phyloP scores from a whole-genome alignment of 208 protist genomes.

The Acanthamoeba sp. region DNA sequence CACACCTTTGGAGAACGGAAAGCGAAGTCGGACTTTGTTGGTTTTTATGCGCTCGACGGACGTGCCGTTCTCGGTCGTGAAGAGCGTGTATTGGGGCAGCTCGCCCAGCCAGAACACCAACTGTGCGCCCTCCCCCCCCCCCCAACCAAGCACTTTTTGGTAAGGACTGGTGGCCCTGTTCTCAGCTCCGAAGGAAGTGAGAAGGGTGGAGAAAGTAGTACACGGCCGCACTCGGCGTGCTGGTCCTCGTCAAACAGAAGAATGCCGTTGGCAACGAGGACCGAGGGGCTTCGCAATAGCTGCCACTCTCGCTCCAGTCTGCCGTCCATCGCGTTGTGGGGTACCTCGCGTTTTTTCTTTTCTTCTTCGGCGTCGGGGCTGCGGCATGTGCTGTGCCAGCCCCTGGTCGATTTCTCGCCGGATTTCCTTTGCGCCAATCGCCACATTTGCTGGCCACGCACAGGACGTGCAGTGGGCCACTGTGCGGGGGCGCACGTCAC shows the following conservation, averaged over 20 bases:
- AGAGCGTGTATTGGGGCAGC: background rate
- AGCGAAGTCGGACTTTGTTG: background rate
- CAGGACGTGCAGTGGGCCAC: too few relatives aligned
- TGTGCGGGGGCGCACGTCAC: too few relatives aligned
- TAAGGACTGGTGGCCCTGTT: background rate
- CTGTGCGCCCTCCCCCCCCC: background rate
- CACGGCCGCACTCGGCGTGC: background rate
- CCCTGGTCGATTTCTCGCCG: too few relatives aligned
- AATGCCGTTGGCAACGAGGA: background rate
- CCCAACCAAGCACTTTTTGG: background rate
- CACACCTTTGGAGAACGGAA: background rate
- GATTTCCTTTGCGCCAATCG: too few relatives aligned
- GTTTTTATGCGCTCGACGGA: background rate
- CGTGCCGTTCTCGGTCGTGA: background rate
- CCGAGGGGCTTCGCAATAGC: background rate
- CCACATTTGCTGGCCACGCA: too few relatives aligned
- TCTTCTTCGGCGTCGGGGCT: too few relatives aligned
- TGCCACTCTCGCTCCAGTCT: background rate
- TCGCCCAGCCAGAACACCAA: conserved; percentile 44
- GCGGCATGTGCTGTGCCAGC: too few relatives aligned
- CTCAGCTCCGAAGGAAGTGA: background rate
- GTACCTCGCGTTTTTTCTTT: too few relatives aligned
- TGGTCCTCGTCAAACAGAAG: background rate
- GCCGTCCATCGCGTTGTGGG: too few relatives aligned
- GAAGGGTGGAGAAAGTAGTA: background rate